Conservation (phyloP, 2,329 filamentous ascomycete species). For the Microthyrium microscopicum region DNA sequence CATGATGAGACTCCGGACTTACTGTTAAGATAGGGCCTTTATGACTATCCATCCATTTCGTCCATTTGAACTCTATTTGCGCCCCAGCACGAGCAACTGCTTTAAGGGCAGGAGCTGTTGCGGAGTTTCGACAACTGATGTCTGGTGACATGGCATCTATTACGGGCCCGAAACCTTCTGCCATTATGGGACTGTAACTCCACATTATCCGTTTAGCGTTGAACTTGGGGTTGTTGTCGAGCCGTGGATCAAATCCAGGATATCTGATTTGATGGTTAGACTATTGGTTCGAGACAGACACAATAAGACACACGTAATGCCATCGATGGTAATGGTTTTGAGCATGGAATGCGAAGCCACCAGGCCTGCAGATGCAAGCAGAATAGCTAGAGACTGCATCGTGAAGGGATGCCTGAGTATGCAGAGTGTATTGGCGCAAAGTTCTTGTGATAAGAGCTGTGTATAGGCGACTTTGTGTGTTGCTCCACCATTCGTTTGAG, state of each 20-base stretch:
- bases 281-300: background rate
- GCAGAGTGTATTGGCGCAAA: no score
- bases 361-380: constrained; percentile 3
- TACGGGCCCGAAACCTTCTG: constrained; percentile 1
- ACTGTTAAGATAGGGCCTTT: constrained; percentile 2
- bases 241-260: background rate
- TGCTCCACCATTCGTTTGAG: no score
- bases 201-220: background rate
- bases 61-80: background rate
- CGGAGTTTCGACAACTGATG: background rate
- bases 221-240: background rate
- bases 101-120: background rate
- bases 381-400: constrained; percentile 8
- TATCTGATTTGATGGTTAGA: background rate
- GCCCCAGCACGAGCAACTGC: constrained; percentile 1
- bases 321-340: constrained; percentile 1
- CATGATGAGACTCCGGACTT: background rate
- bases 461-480: no score
- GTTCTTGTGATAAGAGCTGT: no score
- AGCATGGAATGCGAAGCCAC: background rate
- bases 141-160: background rate
- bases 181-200: background rate
- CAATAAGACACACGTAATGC: background rate
- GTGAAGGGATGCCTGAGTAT: constrained; percentile 1
- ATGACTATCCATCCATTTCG: background rate